Percentiles rank a stretch among this genome's conserved stretches.
Conservation (phyloP, 1,139 yeast genomes). For the Diutina ranongensis region DNA sequence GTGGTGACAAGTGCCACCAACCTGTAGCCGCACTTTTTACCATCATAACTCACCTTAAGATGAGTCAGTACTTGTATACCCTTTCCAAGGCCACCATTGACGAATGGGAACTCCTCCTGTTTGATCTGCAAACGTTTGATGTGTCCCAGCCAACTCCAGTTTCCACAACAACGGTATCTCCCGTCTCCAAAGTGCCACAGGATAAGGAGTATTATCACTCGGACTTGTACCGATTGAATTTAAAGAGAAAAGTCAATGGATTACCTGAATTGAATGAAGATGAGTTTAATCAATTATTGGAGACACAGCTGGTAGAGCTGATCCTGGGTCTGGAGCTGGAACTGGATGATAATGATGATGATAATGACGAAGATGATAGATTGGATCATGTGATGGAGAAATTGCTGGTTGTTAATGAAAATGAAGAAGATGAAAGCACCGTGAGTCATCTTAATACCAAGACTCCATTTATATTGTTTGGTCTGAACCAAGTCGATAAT, state of each 20-base stretch:
- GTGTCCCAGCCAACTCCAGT: neutral
- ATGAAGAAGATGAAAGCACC: constrained; percentile 18
- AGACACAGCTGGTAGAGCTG: constrained; percentile 41
- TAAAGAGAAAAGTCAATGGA: constrained; percentile 39
- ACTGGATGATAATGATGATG: neutral
- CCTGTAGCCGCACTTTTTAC: neutral
- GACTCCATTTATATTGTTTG: constrained; percentile 51
- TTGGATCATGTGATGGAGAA: constrained; percentile 21
- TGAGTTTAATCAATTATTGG: constrained; percentile 48
- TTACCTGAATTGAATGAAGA: constrained; percentile 39
- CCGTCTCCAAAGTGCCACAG: too few species aligned
- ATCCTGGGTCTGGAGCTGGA: constrained; percentile 38
- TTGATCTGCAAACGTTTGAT: neutral
- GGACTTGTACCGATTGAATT: constrained; percentile 50
- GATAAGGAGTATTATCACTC: constrained; percentile 43
- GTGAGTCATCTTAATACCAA: constrained; percentile 49
- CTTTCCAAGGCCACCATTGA: neutral
- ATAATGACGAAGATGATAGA: constrained; percentile 16
- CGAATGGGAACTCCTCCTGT: constrained; percentile 19
- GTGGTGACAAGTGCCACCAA: too few species aligned
- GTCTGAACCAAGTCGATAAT: constrained; percentile 31
- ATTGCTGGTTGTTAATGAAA: constrained; percentile 11
- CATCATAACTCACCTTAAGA: neutral
- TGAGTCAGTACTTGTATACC: neutral
- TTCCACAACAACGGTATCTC: neutral